A percentile compares a stretch with the other conserved stretches of the same genome.
phyloP scores from a whole-genome alignment of 257 asterid species.

The Anisodus tanguticus region DNA sequence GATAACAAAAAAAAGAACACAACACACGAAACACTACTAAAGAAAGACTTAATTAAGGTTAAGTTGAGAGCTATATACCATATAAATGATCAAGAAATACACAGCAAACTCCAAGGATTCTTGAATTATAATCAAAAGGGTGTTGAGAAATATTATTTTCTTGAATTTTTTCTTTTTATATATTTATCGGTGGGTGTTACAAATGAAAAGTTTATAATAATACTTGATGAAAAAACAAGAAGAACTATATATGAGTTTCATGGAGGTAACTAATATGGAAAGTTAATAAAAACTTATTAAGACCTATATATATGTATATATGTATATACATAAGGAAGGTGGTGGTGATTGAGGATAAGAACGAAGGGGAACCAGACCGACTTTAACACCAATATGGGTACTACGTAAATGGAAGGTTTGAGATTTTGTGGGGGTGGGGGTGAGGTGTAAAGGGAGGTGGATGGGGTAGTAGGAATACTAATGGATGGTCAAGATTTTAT shows the following conservation, averaged over 20 bases:
- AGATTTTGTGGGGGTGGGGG: neutral
- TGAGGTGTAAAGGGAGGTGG: neutral
- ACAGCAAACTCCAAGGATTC: conserved; percentile 1
- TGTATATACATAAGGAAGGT: conserved; percentile 36
- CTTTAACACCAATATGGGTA: conserved; percentile 25
- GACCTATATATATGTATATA: neutral
- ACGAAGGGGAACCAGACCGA: conserved; percentile 30
- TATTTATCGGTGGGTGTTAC: conserved; percentile 40
- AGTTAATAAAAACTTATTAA: conserved; percentile 27
- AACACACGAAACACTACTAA: conserved; percentile 7
- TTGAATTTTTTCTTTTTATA: neutral
- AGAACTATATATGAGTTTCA: conserved; percentile 28
- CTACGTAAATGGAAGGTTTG: conserved; percentile 29
- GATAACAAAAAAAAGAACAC: neutral
- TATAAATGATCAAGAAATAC: neutral
- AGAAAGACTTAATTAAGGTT: no score
- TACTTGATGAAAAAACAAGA: conserved; percentile 36
- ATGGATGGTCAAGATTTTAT: conserved; percentile 9
- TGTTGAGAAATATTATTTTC: neutral
- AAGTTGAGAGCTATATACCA: conserved; percentile 20
- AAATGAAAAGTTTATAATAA: conserved; percentile 37
- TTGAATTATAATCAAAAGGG: neutral
- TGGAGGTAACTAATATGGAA: conserved; percentile 34
- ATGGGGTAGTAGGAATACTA: neutral
- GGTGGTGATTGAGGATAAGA: conserved; percentile 25